phyloP scores from a whole-genome alignment of 148 eudicot genomes.

The Diospyros kaki region DNA sequence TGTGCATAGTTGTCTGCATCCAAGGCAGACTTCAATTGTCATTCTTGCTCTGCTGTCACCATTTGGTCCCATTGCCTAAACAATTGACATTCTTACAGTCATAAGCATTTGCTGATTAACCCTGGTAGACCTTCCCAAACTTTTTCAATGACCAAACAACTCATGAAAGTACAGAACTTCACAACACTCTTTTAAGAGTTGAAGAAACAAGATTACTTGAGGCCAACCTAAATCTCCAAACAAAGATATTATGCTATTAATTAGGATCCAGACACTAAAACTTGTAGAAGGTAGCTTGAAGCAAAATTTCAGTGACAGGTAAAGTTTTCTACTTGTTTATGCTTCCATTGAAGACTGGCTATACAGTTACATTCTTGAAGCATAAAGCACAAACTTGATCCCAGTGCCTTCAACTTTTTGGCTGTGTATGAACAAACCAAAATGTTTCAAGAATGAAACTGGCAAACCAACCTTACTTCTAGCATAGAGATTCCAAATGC shows the following conservation, averaged over 20 bases:
- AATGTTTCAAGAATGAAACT: too few species aligned
- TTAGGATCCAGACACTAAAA: too few species aligned
- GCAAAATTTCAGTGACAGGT: background rate
- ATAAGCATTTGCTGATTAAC: background rate
- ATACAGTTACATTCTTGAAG: background rate
- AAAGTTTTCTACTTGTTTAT: background rate
- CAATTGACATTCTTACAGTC: background rate
- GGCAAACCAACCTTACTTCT: background rate
- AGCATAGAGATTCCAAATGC: background rate
- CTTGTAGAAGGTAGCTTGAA: background rate
- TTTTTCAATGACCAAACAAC: background rate
- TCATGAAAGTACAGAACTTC: background rate
- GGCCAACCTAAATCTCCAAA: conserved; percentile 1
- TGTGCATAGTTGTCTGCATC: background rate
- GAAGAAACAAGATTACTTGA: conserved; percentile 1
- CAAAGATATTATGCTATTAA: too few species aligned
- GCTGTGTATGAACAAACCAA: background rate
- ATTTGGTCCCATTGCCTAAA: too few species aligned
- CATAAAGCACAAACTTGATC: background rate
- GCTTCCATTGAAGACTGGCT: background rate
- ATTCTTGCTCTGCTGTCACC: too few species aligned
- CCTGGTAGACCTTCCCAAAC: background rate
- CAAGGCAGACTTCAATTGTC: background rate
- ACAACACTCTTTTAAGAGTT: too few species aligned
- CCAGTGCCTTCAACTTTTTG: background rate